A percentile compares a stretch with the other conserved stretches of the same genome.
Evolutionary conservation across 768 basidiomycete genomes (phyloP).

Genomic region (Lyophyllum shimeji): DNA sequence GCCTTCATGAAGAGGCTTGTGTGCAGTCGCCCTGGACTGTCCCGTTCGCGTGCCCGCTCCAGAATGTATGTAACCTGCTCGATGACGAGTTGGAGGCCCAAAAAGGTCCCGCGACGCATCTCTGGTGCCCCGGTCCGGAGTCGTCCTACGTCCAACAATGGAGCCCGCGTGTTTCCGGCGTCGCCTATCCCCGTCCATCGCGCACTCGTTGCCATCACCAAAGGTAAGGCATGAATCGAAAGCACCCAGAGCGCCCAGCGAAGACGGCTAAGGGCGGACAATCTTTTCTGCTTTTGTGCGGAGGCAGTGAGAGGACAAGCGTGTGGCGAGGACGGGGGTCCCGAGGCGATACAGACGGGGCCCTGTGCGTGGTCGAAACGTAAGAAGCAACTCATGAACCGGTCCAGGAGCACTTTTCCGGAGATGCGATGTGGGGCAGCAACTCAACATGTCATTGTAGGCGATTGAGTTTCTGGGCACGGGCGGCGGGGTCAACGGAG

Average conservation of each 20-base stretch:
- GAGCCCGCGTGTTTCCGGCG: constrained; percentile 48
- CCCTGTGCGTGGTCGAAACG: constrained; percentile 38
- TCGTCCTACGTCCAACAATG: constrained; percentile 16
- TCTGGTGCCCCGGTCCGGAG: constrained; percentile 39
- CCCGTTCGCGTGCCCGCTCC: constrained; percentile 4
- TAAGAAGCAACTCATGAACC: constrained; percentile 19
- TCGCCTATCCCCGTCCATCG: constrained; percentile 40
- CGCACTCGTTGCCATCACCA: constrained; percentile 15
- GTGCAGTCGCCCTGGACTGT: constrained; percentile 13
- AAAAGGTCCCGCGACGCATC: constrained; percentile 45
- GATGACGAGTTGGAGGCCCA: constrained; percentile 20
- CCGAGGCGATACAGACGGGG: constrained; percentile 52
- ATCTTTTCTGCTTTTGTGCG: constrained; percentile 27
- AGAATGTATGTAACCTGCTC: constrained; percentile 44
- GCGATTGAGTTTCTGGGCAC: constrained; percentile 19
- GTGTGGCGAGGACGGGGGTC: constrained; percentile 36
- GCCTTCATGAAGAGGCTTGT: constrained; percentile 9
- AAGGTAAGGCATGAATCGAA: constrained; percentile 15
- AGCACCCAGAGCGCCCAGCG: constrained; percentile 21
- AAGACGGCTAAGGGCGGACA: constrained; percentile 16
- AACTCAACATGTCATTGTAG: constrained; percentile 39
- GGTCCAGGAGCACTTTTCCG: constrained; percentile 46
- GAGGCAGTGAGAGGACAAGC: constrained; percentile 13
- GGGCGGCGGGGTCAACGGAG: constrained; percentile 6
- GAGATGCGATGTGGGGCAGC: constrained; percentile 43